Evolutionary conservation across 805 yeast genomes (phyloP), one percentile per base, ranked within the genome.

Genomic region (Myxozyma monticola): DNA sequence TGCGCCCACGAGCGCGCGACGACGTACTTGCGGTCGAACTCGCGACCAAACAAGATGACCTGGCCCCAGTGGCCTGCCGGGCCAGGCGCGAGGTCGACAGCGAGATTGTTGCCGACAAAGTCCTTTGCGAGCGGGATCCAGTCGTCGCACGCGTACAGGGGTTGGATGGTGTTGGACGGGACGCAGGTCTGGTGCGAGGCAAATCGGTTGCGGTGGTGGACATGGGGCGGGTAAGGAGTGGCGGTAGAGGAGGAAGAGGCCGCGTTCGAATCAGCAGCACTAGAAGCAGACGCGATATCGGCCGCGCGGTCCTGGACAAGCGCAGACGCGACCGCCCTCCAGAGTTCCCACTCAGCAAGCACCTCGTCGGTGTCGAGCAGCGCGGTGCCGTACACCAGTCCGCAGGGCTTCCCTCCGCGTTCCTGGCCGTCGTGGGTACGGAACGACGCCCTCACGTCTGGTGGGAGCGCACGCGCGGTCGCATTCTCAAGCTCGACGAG

Each of bases 61-160:
- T 91, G 99, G 33, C 98, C 99, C 78, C 85, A 81, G 50, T 73
- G 76, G 38, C 96, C 96, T 24, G 71, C 70, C 8, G 83, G 77
- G 6, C 88, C 96, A 1, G 93, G 91, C 2, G 87, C 83, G 52
- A 91, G 75, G 70, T 91, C 99, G 14, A 93, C 73, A 45, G 89
- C 99, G 57, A 91, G 83, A 67, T 89, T 90, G 71, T 91, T 91
- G 39, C 99, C 99, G 20, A 81, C 84, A 46, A 79, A 81, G 67
- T 91, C 99, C 42, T 91, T 88, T 33, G 87, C 80, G 45, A 91
- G 68, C 2, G 99, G 98, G 51, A 91, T 81, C 99, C 99, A 91
- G 62, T 78, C 80, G 3, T 88, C 81, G 67, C 88, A 88, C n/a
- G 96, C 91, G 68, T 88, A 93, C 5, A 81, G 80, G 7, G 78